Evolutionary conservation across 495 filamentous ascomycete genomes (phyloP), one percentile per base, ranked within the genome.

Genomic region (Daldinia vernicosa): DNA sequence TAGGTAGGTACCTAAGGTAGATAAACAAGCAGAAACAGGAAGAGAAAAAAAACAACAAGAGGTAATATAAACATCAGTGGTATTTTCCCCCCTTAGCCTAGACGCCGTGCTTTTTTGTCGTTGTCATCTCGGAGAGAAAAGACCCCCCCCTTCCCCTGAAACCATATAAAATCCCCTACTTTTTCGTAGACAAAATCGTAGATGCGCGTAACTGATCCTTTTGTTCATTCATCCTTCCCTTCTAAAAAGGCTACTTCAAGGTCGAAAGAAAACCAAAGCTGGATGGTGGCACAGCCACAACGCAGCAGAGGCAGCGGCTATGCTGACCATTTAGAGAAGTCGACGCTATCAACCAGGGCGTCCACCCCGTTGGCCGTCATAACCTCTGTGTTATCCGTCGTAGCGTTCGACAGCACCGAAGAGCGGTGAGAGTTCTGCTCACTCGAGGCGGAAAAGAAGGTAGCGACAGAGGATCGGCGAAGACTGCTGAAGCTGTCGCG

Each of bases 291-390:
- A 24, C 40, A 22, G 12, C 33, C 33, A 35, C 33, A 35, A 14
- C 3, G 12, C 12, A 35, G 33, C 12, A 35, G 33, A 14, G 14
- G 4, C 3, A 35, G 14, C 17, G 7, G 4, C 58, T 63, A 69
- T 9, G 57, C 33, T 8, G 70, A 73, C 88, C 88, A 90, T 73
- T 84, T 83, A 0, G 88, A 89, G 69, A 89, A 90, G 75, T 90
- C 88, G 45, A 89, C 77, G 64, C 81, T 83, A 8, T 87, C 84
- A 26, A 87, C 79, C 40, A 89, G 56, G 28, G 81, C 77, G 60
- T 89, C 84, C n/a, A 80, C 77, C 57, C 80, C 80, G 33, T 75
- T 79, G 7, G 37, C 55, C 32, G 70, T 75, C 65, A 77, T 74
- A 9, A 80, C 71, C 70, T 86, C 85, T 2, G 83, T 84, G 63